Evolutionary conservation across 1,284 basidiomycete genomes (phyloP).

Genomic region (Leccinum pallidistipes): DNA sequence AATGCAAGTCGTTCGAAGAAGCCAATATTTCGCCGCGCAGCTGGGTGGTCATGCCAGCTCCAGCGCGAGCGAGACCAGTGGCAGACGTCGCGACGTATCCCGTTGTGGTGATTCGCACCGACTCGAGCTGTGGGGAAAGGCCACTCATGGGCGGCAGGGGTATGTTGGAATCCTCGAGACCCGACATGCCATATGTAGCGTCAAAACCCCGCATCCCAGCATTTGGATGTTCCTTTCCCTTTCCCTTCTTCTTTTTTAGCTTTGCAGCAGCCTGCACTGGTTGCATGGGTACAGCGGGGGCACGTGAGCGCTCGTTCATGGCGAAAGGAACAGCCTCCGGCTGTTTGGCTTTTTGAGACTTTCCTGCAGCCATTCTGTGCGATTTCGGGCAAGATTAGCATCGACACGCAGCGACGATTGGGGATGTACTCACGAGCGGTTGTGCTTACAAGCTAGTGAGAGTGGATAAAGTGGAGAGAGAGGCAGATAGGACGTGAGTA

Average conservation of each 20-base stretch:
- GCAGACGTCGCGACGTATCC: conserved; percentile 44
- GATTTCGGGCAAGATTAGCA: conserved; percentile 23
- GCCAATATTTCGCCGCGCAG: conserved; percentile 53
- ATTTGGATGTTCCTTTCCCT: conserved; percentile 35
- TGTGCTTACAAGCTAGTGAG: conserved; percentile 2
- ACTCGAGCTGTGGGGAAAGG: conserved; percentile 47
- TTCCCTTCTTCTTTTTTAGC: conserved; percentile 50
- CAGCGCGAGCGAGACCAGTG: conserved; percentile 33
- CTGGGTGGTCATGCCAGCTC: conserved; percentile 36
- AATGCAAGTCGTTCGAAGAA: conserved; percentile 56
- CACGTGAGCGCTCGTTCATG: conserved; percentile 9
- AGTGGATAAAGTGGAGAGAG: background rate
- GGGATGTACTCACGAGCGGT: conserved; percentile 19
- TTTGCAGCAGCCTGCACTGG: conserved; percentile 22
- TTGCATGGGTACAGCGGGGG: conserved; percentile 10
- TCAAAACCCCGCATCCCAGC: conserved; percentile 26
- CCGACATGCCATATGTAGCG: conserved; percentile 24
- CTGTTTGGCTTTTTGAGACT: conserved; percentile 31
- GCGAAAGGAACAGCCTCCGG: conserved; percentile 5
- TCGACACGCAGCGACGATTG: background rate
- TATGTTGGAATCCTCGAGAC: conserved; percentile 26
- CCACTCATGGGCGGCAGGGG: conserved; percentile 31
- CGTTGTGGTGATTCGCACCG: conserved; percentile 49
- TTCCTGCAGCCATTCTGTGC: conserved; percentile 30
- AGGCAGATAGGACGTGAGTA: conserved; percentile 7